Evolutionary conservation across 2,329 filamentous ascomycete species (phyloP).

Genomic region (Colletotrichum plurivorum): DNA sequence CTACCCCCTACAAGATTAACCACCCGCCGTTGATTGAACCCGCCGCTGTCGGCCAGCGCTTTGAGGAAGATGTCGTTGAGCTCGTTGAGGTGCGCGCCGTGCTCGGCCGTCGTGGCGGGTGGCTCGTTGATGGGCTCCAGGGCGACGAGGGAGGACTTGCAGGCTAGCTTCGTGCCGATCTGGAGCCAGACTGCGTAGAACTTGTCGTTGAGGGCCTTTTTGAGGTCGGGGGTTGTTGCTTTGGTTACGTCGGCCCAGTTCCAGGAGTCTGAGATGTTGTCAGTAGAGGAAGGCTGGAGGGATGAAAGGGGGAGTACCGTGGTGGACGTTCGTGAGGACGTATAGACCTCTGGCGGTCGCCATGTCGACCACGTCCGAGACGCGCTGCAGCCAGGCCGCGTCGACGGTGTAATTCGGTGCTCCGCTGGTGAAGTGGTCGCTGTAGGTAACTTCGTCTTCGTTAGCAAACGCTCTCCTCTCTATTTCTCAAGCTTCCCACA

Average conservation of each 20-base stretch:
- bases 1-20: slow-evolving; percentile 68
- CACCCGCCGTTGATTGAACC: slow-evolving; percentile 68
- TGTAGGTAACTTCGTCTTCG: slow-evolving; percentile 65
- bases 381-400: slow-evolving; percentile 67
- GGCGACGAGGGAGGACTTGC: slow-evolving; percentile 66
- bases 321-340: slow-evolving; percentile 71
- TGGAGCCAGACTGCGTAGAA: slow-evolving; percentile 71
- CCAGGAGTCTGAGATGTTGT: slow-evolving; percentile 61
- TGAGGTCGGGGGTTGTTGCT: slow-evolving; percentile 56
- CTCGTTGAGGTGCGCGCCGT: slow-evolving; percentile 66
- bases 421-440: slow-evolving; percentile 66
- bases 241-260: slow-evolving; percentile 68
- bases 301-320: slow-evolving; percentile 49
- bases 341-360: slow-evolving; percentile 65
- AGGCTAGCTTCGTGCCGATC: slow-evolving; percentile 67
- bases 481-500: too few species aligned
- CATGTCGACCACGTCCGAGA: slow-evolving; percentile 71
- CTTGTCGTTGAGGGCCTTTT: slow-evolving; percentile 67
- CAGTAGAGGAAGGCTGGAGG: neutral
- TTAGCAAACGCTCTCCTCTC: neutral
- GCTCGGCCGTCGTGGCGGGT: slow-evolving; percentile 63
- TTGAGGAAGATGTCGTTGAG: slow-evolving; percentile 70
- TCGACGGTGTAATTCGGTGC: slow-evolving; percentile 69
- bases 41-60: slow-evolving; percentile 66
- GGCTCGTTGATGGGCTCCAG: slow-evolving; percentile 75